Evolutionary conservation across 2,329 filamentous ascomycete species (phyloP), one percentile per base, ranked within the genome.

Genomic region (Diaporthe australafricana): DNA sequence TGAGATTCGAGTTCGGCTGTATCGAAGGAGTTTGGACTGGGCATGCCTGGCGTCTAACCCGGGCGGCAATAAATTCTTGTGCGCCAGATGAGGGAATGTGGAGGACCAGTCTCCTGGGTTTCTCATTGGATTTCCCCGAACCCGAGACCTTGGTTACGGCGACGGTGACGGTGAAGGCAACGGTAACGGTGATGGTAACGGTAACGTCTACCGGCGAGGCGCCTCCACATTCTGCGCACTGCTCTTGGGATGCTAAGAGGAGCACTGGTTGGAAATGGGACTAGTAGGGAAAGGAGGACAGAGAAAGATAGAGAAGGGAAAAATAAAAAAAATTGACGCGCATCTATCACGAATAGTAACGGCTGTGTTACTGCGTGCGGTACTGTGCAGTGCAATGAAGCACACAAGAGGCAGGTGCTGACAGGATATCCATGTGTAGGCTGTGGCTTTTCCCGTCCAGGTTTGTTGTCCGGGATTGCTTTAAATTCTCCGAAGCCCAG

Each of bases 331-430:
- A 5, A 3, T 65, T 65, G 45, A 65, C 60, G 60, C 60, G 60
- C 60, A 42, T 65, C 60, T 65, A 65, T 48, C 60, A 38, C 45
- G 50, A 65, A 65, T 65, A 65, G 60, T 42, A 65, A 50, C 45
- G 60, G 60, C 60, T 63, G 42, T 63, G 57, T 25, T 35, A 32
- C 40, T 63, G 42, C 20, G 57, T 47, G 42, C 42, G 57, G 42
- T 57, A 22, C 35, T 2, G 56, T 30, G 38, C 38, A 27, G 55
- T 60, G 35, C 55, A 60, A n/a, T n/a, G n/a, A n/a, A n/a, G 35
- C 1, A 6, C 52, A 38, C 17, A 56, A 56, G 32, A 32, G 30
- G 52, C 9, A 56, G 52, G 52, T 35, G 52, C 30, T 17, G 52
- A 38, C 9, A 12, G 52, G 53, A 57, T 57, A 57, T 25, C 53